Evolutionary conservation across 106 monocot species (phyloP), one percentile per base, ranked within the genome.

Genomic region (Dendrobium chrysotoxum): DNA sequence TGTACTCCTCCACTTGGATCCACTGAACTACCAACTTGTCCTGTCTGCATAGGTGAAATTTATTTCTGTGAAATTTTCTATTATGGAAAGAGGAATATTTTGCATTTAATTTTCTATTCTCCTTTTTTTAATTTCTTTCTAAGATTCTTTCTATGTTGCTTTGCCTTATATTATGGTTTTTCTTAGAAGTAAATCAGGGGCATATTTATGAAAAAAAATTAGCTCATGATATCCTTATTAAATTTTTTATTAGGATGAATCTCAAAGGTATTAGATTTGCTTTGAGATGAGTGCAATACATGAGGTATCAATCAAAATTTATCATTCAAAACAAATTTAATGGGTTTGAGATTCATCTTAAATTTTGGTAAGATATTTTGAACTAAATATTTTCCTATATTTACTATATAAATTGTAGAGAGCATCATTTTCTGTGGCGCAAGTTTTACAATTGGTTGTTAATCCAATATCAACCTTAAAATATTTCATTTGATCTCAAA

Each of bases 1-100:
- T 40, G 42, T 21, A 89, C 81, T 82, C 86, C 96, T 78, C 92
- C 89, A 9, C 50, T 42, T 76, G 92, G 97, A 28, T 94, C 77
- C 18, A 89, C 86, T 1, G 97, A 94, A 84, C 80, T 98, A 71
- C 97, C 97, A 6, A 89, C 88, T 7, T 98, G 97, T 79, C 92
- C 94, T 50, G 88, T 98, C 61, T 98, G 97, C 80, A 88, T 98
- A 35, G 96, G 96, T 94, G 70, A 85, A 84, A 50, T 72, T 40
- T 47, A 79, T 81, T 75, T 41, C 70, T 57, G 7, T 28, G 8
- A 70, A 28, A 13, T 71, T 71, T 16, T 38, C 11, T 25, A 11
- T 7, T 26, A 26, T 26, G n/a, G 26, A 26, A 26, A 65, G 26
- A 65, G 64, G 50, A 50, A 50, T 15, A 8, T 65, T 65, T 65